These are phyloP conservation scores for Starmerella vitae DNA, from an alignment of 805 yeast species.

Conservation along the genomic window DNA sequence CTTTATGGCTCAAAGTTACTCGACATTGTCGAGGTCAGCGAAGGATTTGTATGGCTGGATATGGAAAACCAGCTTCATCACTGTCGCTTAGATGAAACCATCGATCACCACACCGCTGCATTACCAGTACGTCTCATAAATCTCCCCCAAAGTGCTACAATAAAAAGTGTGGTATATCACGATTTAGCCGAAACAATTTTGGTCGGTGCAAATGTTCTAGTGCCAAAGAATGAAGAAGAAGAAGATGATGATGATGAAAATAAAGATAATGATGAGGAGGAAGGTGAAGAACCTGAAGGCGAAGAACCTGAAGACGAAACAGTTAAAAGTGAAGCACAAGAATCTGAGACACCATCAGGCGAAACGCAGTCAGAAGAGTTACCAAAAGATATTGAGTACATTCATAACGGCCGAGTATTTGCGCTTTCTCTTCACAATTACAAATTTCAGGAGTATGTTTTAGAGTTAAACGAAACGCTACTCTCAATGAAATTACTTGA, in stretches of 20 bases:
- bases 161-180: constrained; percentile 3
- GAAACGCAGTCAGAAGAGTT: background rate
- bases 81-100: background rate
- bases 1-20: constrained; percentile 2
- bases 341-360: background rate
- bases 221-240: background rate
- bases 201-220: constrained; percentile 8
- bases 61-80: constrained; percentile 4
- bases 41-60: constrained; percentile 11
- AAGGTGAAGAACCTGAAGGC: background rate
- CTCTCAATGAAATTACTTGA: constrained; percentile 1
- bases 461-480: constrained; percentile 11
- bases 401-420: constrained; percentile 6
- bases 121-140: constrained; percentile 6
- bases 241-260: background rate
- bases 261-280: background rate
- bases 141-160: background rate
- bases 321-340: background rate
- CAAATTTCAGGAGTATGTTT: constrained; percentile 1
- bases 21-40: constrained; percentile 9
- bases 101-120: constrained; percentile 3
- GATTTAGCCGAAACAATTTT: constrained; percentile 6
- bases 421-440: constrained; percentile 5
- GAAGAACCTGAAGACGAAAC: background rate
- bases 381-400: background rate